Base-by-base conservation (phyloP, 108 stramenopile species). In the Pseudonitzschia multistriata region DNA sequence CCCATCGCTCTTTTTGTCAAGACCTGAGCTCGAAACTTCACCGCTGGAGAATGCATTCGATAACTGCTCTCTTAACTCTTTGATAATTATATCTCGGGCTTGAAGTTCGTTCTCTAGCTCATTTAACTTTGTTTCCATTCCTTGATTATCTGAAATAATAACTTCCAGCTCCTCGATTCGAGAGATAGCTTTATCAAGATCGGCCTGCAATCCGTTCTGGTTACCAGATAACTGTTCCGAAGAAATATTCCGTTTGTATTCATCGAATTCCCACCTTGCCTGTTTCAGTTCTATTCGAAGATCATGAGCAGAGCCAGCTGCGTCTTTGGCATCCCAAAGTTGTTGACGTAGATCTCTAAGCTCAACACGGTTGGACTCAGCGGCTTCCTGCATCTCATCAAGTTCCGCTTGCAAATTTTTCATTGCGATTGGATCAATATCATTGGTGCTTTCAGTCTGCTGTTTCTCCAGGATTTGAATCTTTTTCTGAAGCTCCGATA, bases 321-420 rank as follows among this genome's bases (percentile, higher is more conserved):
- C 81, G 19, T 77, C 56, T 39, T 78, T 78, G 5, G 77, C 71
- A 34, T 74, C 73, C 64, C 69, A 66, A 49, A 78, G 52, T 48
- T 78, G 69, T 45, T 59, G 66, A 28, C 78, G 59, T 22, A 79
- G 72, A 29, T 67, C 45, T 3, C 78, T 68, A 11, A 81, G 37
- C 55, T 85, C 81, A 24, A 33, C 56, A 6, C 74, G 62, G 48
- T 77, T 52, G 29, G 68, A 71, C n/a, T 74, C 65, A 47, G 79
- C 60, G 0, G 68, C 72, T 45, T 79, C 81, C 37, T 70, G 71
- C 67, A 85, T 34, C 62, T 85, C 85, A 39, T 79, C 78, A 11
- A 82, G 62, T 47, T 81, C 74, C 11, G 76, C 78, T 57, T 74
- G 65, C 49, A 81, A 40, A 30, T 54, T 65, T 33, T 60, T 17